Evolutionary conservation across 208 protist genomes (phyloP).

Genomic region (Naegleria lovaniensis): DNA sequence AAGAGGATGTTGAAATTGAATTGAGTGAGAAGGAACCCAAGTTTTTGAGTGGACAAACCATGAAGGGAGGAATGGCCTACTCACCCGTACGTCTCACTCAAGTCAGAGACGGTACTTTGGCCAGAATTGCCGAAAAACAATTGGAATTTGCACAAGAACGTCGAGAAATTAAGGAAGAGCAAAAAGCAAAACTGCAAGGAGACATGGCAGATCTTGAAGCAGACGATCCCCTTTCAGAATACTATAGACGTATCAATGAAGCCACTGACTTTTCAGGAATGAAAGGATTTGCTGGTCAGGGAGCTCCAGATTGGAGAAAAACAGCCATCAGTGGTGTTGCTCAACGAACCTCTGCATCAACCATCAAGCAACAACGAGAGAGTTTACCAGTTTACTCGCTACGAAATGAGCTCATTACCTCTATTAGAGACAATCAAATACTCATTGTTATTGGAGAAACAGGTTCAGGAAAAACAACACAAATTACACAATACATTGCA

Average conservation of each 20-base stretch:
- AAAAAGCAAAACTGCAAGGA: not conserved
- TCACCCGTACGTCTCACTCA: conserved; percentile 70
- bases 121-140: conserved; percentile 69
- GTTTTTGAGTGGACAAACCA: conserved; percentile 62
- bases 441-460: conserved; percentile 93
- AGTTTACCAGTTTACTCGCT: conserved; percentile 64
- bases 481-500: conserved; percentile 80
- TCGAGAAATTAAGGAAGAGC: conserved; percentile 12
- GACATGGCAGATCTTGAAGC: no score
- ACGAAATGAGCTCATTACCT: conserved; percentile 64
- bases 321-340: not conserved
- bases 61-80: not conserved
- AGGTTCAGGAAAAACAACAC: conserved; percentile 94
- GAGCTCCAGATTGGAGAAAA: conserved; percentile 15
- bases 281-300: no score
- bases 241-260: not conserved
- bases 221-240: not conserved
- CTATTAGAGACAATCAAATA: conserved; percentile 66
- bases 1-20: conserved; percentile 80
- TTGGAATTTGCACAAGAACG: conserved; percentile 66
- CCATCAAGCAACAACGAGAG: conserved; percentile 28
- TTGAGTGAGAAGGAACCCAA: conserved; percentile 67
- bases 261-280: not conserved
- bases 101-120: conserved; percentile 80
- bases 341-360: not conserved